Evolutionary conservation across 2,329 filamentous ascomycete species (phyloP).

Genomic region (Botryotinia globosa): DNA sequence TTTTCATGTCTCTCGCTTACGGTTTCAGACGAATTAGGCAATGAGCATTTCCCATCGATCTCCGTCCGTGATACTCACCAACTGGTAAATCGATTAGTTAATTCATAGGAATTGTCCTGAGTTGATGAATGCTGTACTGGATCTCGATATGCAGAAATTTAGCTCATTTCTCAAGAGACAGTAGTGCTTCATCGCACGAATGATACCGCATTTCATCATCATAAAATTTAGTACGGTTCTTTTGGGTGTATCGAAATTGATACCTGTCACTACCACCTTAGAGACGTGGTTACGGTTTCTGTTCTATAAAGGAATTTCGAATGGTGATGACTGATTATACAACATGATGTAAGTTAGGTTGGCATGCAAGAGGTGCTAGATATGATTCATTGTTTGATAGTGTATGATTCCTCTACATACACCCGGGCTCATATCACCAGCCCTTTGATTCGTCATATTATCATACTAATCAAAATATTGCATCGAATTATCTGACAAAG

Average conservation of each 20-base stretch:
- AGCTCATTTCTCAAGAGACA: neutral
- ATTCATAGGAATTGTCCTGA: too few relatives aligned
- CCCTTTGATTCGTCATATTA: accelerated
- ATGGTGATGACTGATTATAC: neutral
- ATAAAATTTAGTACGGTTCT: neutral
- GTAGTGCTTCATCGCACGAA: neutral
- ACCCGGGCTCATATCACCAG: accelerated
- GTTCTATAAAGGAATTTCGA: accelerated
- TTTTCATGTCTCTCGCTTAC: neutral
- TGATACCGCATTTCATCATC: too few relatives aligned
- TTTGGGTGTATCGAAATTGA: neutral
- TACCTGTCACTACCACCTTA: neutral
- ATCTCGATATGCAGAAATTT: neutral
- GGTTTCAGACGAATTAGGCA: neutral
- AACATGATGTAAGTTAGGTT: neutral
- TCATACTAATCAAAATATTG: accelerated
- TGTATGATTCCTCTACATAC: neutral
- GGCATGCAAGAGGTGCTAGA: neutral
- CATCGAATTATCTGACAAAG: neutral
- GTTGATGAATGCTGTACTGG: too few relatives aligned
- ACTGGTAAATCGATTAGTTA: too few relatives aligned
- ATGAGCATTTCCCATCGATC: accelerated
- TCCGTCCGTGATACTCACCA: accelerated
- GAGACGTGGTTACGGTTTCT: accelerated
- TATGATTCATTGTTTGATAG: too few relatives aligned